phyloP scores from a whole-genome alignment of 257 asterid genomes.

The Primulina tabacum region DNA sequence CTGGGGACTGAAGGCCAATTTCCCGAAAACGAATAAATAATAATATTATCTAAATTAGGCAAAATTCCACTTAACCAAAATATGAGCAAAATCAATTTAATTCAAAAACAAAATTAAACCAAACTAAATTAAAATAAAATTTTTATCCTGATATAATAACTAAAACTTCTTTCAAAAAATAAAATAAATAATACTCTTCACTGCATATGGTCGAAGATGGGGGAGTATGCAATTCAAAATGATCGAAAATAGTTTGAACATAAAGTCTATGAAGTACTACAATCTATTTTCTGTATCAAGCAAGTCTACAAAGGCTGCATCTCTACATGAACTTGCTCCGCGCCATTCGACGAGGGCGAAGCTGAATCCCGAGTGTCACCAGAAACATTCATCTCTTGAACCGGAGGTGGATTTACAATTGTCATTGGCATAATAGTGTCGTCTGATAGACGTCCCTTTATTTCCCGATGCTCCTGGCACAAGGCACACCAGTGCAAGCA shows the following conservation, averaged over 20 bases:
- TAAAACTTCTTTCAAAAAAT: no score
- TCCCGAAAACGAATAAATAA: no score
- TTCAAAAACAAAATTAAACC: no score
- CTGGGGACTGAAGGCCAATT: no score
- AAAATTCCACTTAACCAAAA: no score
- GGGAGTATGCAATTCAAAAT: no score
- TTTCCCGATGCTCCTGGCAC: constrained; percentile 98
- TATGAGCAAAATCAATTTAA: no score
- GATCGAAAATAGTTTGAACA: neutral
- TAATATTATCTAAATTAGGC: no score
- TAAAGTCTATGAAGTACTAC: neutral
- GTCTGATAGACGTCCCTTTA: constrained; percentile 76
- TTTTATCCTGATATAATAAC: no score
- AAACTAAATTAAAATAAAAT: no score
- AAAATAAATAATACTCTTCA: no score
- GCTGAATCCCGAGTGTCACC: constrained; percentile 30
- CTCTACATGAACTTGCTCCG: constrained; percentile 57
- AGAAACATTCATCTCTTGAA: constrained; percentile 65
- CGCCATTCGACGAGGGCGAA: constrained; percentile 50
- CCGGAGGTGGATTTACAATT: constrained; percentile 80
- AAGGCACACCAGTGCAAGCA: constrained; percentile 98
- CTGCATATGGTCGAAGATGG: no score
- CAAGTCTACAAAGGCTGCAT: constrained; percentile 61
- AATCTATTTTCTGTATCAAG: neutral
- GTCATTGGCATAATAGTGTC: constrained; percentile 70